A percentile compares a stretch with the other conserved stretches of the same genome.
These are phyloP conservation scores for Beauveria medogensis DNA, from an alignment of 2,329 filamentous ascomycete genomes.

Conservation along the genomic window DNA sequence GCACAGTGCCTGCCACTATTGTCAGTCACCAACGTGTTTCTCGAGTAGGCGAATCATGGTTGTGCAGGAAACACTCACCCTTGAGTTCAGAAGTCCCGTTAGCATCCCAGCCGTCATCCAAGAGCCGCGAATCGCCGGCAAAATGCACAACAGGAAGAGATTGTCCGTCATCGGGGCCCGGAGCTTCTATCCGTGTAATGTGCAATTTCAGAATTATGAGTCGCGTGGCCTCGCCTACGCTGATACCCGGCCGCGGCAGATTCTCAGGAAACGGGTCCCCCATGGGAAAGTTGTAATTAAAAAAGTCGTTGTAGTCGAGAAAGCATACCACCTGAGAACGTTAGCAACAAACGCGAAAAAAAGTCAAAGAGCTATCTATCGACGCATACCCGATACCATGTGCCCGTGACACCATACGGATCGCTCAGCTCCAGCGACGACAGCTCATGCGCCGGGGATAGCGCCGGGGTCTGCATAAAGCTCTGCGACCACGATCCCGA, in stretches of 20 bases:
- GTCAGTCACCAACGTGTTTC: constrained; percentile 17
- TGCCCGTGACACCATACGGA: constrained; percentile 63
- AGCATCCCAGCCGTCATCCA: constrained; percentile 59
- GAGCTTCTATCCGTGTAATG: constrained; percentile 52
- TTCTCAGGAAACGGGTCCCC: constrained; percentile 31
- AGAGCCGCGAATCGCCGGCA: constrained; percentile 49
- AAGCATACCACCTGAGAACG: constrained; percentile 36
- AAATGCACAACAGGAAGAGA: constrained; percentile 61
- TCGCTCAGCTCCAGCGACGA: constrained; percentile 47
- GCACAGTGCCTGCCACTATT: constrained; percentile 45
- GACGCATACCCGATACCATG: constrained; percentile 55
- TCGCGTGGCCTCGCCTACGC: constrained; percentile 58
- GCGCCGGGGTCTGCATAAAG: constrained; percentile 25
- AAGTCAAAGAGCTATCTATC: background rate
- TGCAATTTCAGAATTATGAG: constrained; percentile 61
- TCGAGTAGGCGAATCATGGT: background rate
- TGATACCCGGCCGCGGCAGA: constrained; percentile 44
- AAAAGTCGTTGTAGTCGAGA: constrained; percentile 64
- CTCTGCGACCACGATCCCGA: constrained; percentile 45
- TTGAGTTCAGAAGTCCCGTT: constrained; percentile 59
- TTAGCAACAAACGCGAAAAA: background rate
- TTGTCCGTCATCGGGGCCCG: constrained; percentile 49
- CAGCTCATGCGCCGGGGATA: constrained; percentile 26
- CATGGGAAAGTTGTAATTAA: constrained; percentile 59
- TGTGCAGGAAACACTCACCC: constrained; percentile 36